Base-by-base conservation (phyloP, 1,139 yeast genomes). In the Wickerhamiella pararugosa region DNA sequence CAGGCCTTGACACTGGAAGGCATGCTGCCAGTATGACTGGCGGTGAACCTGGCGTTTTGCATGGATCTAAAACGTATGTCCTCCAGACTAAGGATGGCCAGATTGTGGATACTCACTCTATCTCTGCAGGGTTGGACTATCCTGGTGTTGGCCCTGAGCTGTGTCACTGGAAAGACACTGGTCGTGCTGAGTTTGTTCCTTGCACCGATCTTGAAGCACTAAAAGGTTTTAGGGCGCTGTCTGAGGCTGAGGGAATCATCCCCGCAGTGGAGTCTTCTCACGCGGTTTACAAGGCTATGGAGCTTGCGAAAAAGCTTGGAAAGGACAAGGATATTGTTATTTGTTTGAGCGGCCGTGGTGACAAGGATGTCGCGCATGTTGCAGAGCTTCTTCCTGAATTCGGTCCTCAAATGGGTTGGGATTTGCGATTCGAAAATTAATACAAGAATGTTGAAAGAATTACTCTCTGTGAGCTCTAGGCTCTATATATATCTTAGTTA, bases 141-240 rank as follows among this genome's bases (percentile, higher is more conserved):
- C 99, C 99, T 31, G 99, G 95, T 62, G 99, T 90, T 42, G 99
- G 99, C 37, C 99, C 99, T 27, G 98, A 90, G 66, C 72, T 90
- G 54, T 92, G 98, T 2, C 75, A 72, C 61, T 90, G 98, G 98
- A 90, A 90, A 63, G 77, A 79, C 45, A 76, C 79, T 48, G 96
- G 96, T 25, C 77, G 99, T 57, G 98, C 94, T 6, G 70, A 79
- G 44, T 90, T 90, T 58, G 64, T 78, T 43, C 94, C 96, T 41
- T 96, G 94, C 41, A 82, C 90, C 50, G 96, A 90, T 64, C 87
- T 94, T 15, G 77, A 90, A 61, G 98, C 98, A 26, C 69, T 90
- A 50, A 71, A 74, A 6, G 98, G 98, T 27, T 90, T 92, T 73
- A 79, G 76, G 55, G 66, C 82, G 41, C 70, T 92, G 49, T 80